Conservation (phyloP, 441 rosid genomes). For the Erodium moschatum region DNA sequence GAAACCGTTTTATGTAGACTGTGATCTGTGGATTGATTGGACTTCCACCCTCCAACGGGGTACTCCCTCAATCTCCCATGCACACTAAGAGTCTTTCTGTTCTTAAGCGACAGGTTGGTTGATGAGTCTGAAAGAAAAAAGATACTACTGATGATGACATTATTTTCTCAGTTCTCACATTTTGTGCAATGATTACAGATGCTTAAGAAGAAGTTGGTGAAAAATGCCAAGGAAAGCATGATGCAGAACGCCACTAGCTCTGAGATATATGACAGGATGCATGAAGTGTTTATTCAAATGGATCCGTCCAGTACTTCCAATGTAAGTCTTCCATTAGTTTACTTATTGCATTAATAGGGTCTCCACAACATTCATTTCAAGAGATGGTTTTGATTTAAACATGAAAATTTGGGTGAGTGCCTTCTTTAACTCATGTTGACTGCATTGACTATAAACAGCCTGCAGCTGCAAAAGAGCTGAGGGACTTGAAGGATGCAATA, state of each 20-base stretch:
- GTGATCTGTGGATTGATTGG: slow-evolving; percentile 74
- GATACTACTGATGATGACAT: not conserved
- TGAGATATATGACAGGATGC: slow-evolving; percentile 72
- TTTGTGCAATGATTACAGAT: slow-evolving; percentile 33
- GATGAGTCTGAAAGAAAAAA: not conserved
- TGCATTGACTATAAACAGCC: slow-evolving; percentile 10
- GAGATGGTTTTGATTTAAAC: not conserved
- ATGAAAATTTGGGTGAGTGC: not conserved
- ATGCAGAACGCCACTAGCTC: slow-evolving; percentile 49
- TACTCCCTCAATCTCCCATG: slow-evolving; percentile 86
- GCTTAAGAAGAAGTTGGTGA: slow-evolving; percentile 68
- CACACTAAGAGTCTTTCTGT: slow-evolving; percentile 82
- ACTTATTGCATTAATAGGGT: not conserved
- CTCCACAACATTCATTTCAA: not conserved
- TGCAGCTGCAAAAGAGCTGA: slow-evolving; percentile 46
- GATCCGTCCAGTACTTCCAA: slow-evolving; percentile 34
- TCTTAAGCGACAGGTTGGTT: slow-evolving; percentile 65
- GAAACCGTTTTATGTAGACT: slow-evolving; percentile 33
- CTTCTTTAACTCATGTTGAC: not conserved
- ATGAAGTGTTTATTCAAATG: slow-evolving; percentile 67
- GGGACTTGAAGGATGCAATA: slow-evolving; percentile 57
- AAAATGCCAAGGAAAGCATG: slow-evolving; percentile 60
- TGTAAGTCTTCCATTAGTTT: slow-evolving; percentile 26
- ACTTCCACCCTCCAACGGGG: slow-evolving; percentile 85
- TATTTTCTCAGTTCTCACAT: not conserved